Evolutionary conservation across 78 protist genomes (phyloP), one percentile per base, ranked within the genome.

Genomic region (Acrasis kona): DNA sequence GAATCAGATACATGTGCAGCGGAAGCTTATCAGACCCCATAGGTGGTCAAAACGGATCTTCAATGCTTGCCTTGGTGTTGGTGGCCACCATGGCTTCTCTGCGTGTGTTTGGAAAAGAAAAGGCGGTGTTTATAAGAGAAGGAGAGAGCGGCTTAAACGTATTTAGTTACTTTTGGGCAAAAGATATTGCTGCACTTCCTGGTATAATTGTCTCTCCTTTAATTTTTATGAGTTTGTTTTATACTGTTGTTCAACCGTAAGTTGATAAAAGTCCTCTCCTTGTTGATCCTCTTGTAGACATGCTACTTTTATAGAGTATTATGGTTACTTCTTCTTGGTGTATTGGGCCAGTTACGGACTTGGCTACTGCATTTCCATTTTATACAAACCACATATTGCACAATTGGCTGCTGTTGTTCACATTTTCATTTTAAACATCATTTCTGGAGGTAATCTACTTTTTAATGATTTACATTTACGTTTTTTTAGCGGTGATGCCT

Each of bases 61-160:
- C 9, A 7, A 7, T 28, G 9, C 9, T 7, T 30, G 40, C 69
- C 75, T 30, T 71, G 27, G 9, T 27, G 34, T 9, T 71, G 10
- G 37, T 50, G 34, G 75, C 74, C 65, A 42, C 35, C 7, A 7
- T 37, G 10, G 29, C 75, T 30, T 7, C 69, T 27, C 28, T 71
- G 7, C 9, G 28, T 8, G 9, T 9, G 9, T 71, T 71, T 50
- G 75, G 75, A 7, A 27, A 7, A n/a, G 75, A 71, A 71, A 50
- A 71, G 9, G 75, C 41, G 65, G 67, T 41, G 27, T 71, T 41
- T 9, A 35, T 30, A 37, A 7, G 75, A 10, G 75, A 71, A 37
- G 40, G 10, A 8, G 9, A n/a, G 27, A 7, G 70, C 7, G 75
- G 75, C 29, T 37, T 71, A 27, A 8, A 27, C 65, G 10, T 27